These are phyloP conservation scores for Coemansia javaensis DNA, from an alignment of 192 early-diverging fungal species.

Conservation along the genomic window DNA sequence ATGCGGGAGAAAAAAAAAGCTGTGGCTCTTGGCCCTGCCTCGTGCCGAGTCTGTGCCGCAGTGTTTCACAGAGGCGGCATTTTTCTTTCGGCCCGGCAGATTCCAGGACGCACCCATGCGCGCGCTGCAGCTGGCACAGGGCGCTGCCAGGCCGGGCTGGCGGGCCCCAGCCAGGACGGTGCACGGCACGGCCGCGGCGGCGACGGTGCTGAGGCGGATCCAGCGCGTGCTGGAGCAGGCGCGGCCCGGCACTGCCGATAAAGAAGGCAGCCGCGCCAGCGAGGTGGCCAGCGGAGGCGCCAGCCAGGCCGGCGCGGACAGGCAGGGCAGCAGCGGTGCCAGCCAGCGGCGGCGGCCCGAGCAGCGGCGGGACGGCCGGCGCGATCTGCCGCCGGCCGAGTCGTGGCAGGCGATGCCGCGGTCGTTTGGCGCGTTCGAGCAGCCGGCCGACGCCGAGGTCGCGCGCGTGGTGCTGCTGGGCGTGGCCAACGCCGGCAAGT, in stretches of 20 bases:
- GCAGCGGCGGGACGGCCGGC: neutral
- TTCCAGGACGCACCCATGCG: too few species aligned
- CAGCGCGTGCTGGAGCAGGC: conserved; percentile 20
- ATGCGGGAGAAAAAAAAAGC: too few species aligned
- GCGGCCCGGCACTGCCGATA: conserved; percentile 5
- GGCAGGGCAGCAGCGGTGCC: conserved; percentile 2
- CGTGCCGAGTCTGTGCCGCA: too few species aligned
- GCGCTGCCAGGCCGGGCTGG: too few species aligned
- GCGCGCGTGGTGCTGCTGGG: conserved; percentile 62
- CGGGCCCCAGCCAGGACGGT: neutral
- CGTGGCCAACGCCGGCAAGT: conserved; percentile 71
- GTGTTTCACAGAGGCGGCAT: neutral
- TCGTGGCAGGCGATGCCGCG: conserved; percentile 26
- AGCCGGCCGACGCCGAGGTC: conserved; percentile 59
- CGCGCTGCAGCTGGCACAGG: neutral
- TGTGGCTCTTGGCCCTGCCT: too few species aligned
- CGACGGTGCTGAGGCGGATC: conserved; percentile 9
- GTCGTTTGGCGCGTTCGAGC: conserved; percentile 41
- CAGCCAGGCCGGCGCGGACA: too few species aligned
- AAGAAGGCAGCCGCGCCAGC: neutral
- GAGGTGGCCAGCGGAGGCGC: too few species aligned
- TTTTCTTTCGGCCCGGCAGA: neutral
- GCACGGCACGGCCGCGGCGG: conserved; percentile 4
- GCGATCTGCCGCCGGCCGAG: neutral
- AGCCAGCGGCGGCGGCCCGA: neutral